phyloP scores from a whole-genome alignment of 345 rosid species.

The Acer negundo region DNA sequence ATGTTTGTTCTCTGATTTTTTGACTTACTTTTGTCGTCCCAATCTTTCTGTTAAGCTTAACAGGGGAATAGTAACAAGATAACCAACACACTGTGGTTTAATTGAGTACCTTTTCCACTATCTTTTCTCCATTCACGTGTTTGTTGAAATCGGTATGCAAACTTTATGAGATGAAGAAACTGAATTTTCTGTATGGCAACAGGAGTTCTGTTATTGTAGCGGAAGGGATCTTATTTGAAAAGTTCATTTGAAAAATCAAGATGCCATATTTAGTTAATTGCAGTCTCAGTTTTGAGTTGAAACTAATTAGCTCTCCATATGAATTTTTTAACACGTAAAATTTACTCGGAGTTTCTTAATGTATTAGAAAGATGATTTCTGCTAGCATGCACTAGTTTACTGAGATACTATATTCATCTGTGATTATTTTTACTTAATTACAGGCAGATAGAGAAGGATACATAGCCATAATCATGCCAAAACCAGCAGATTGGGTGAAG shows the following conservation, averaged over 20 bases:
- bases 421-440: not conserved
- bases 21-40: not conserved
- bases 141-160: not conserved
- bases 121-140: not conserved
- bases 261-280: not conserved
- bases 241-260: not conserved
- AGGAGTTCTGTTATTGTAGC: not conserved
- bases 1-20: not conserved
- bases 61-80: not conserved
- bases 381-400: not conserved
- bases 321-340: not conserved
- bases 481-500: conserved; percentile 83
- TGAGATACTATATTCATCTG: not conserved
- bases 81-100: not conserved
- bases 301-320: not conserved
- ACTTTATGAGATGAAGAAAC: not conserved
- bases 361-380: not conserved
- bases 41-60: not conserved
- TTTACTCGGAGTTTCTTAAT: not conserved
- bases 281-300: not conserved
- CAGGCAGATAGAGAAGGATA: conserved; percentile 96
- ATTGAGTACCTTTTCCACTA: too few relatives aligned
- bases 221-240: not conserved
- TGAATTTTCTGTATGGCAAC: not conserved
- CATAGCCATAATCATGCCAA: conserved; percentile 88